Evolutionary conservation across 768 basidiomycete genomes (phyloP), one percentile per base, ranked within the genome.

Genomic region (Nidularia pulvinata): DNA sequence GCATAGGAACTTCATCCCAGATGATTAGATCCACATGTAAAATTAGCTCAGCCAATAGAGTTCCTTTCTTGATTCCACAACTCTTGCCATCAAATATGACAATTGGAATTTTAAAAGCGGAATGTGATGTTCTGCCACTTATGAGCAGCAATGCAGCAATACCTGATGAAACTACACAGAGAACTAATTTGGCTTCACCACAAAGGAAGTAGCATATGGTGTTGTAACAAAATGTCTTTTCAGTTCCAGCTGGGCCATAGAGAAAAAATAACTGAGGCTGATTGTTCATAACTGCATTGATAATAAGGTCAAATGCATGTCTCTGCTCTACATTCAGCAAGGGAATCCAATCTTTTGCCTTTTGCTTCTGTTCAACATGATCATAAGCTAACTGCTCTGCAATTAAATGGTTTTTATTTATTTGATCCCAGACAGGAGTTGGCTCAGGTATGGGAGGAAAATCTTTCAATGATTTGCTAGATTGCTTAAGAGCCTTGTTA

Each of bases 91-190:
- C n/a, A 59, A 58, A 6, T 13, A 65, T 47, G 43, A 50, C 53
- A 46, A 81, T 67, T 2, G 79, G 81, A 53, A 82, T 78, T 53
- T 78, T 78, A 65, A 82, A 82, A 1, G 42, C 56, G 0, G 78
- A 81, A 59, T 84, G 78, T 2, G 77, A 66, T 30, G 81, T 83
- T 0, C 68, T 59, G 5, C 80, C 80, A 42, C 75, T 58, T 2
- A 74, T 60, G 1, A 83, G 62, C 13, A 81, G 64, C 5, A 80
- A 61, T 2, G 78, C 65, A 7, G 81, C 73, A 60, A 82, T 76
- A 0, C 78, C 77, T 33, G 79, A 78, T 0, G 76, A 81, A 11
- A 78, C 76, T 4, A 79, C 75, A 72, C 74, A 79, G 0, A 82
- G 59, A 0, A 72, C 71, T 66, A 80, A 67, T 37, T 59, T 45